Base-by-base conservation (phyloP, 176 grass and related monocot genomes). In the Zoysia pacifica region DNA sequence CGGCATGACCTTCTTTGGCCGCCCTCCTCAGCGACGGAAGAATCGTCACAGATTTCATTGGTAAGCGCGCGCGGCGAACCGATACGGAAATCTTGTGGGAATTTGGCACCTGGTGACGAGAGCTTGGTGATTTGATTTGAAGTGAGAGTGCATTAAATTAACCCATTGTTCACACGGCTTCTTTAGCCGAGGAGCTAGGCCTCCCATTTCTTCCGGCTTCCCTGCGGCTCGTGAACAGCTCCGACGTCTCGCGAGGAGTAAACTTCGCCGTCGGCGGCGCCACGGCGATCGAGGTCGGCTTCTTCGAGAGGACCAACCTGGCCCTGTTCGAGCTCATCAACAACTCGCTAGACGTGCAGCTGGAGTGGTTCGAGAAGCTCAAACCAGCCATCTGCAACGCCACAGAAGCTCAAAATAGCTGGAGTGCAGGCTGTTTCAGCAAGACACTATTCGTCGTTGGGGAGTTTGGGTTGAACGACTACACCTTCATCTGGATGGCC, bases 221-320 rank as follows among this genome's bases (percentile, higher is more conserved):
- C 20, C 53, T 7, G 13, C 49, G 81, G 2, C 6, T 28, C 28
- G 28, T 61, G 0, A 20, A 48, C 65, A 59, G 11, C 43, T 42
- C 67, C 1, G 16, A 69, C 65, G 70, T 81, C 75, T 49, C 39
- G 0, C 77, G n/a, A 4, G 87, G 93, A 4, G 82, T 81, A 5
- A 81, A 92, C 58, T 95, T 95, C 41, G 93, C 90, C 0, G 87
- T 87, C 48, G 66, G 60, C 2, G 85, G 65, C 44, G 90, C 87
- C 16, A 76, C 90, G 18, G 80, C 83, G 16, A 84, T 90, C 15
- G 76, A 77, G 15, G n/a, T 76, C 4, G 81, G 60, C 15, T 97
- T 80, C 83, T 81, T 82, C 54, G 39, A 79, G 64, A 62, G 49
- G 28, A 80, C 65, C 51, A 58, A 64, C 2, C 55, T 90, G 19